Evolutionary conservation across 306 rosid genomes (phyloP), one percentile per base, ranked within the genome.

Genomic region (Rosa chinensis): DNA sequence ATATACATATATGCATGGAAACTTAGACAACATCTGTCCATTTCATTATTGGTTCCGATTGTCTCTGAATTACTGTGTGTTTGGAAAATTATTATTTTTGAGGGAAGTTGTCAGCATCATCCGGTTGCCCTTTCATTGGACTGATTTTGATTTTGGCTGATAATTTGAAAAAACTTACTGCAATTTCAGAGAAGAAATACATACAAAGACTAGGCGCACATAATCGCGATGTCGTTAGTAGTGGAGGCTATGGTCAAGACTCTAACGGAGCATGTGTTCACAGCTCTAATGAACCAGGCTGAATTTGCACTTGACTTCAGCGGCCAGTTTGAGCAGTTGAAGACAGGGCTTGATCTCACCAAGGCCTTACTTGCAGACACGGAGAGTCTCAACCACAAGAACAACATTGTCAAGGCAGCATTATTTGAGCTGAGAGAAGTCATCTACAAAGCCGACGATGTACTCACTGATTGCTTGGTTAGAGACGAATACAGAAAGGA

Each of bases 391-490:
- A 28, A 62, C 11, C 20, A 12, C 40, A 28, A 28, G 40, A 25
- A 62, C 40, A 16, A 62, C 43, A 28, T 0, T 21, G 40, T 47
- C 73, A 62, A 58, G 63, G 11, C 23, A 40, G 72, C 69, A 25
- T 59, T 79, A 68, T 32, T 11, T 10, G 40, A 39, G 1, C 37
- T 79, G 18, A 48, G 73, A 72, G 61, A 48, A 39, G 40, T 72
- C 2, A 50, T 79, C 8, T 79, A 61, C 23, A 64, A 79, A 39
- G 77, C 78, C 11, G 73, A 79, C n/a, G 53, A 79, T 14, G 45
- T 79, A 14, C 45, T 79, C 53, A 52, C 42, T 2, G 78, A 79
- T 50, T 79, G 73, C 78, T 7, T 72, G 23, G 68, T 72, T 10
- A 79, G 73, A 64, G 11, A 47, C 16, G 78, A 72, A 63, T 48